These are phyloP conservation scores for Russula compacta DNA, from an alignment of 768 basidiomycete genomes.

Conservation along the genomic window DNA sequence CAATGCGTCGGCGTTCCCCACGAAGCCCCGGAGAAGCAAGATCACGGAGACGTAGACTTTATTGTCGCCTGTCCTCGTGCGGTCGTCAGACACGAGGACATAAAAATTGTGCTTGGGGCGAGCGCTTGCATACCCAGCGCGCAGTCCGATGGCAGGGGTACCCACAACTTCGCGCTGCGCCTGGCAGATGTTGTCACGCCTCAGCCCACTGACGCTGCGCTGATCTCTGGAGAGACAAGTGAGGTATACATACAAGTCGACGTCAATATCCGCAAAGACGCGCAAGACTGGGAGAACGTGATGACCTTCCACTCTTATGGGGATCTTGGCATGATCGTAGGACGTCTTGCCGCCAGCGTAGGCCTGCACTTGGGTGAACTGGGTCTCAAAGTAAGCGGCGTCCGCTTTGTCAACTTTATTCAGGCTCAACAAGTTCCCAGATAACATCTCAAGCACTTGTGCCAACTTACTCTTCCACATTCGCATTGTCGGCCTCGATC, in stretches of 20 bases:
- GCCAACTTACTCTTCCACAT: constrained; percentile 29
- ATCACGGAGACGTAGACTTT: constrained; percentile 66
- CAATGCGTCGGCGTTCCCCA: constrained; percentile 42
- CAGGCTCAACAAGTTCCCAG: constrained; percentile 27
- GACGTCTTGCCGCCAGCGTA: constrained; percentile 41
- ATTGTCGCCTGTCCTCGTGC: constrained; percentile 42
- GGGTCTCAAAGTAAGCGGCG: constrained; percentile 46
- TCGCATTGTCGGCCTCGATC: constrained; percentile 43
- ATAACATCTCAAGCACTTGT: constrained; percentile 31
- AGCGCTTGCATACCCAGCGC: constrained; percentile 29
- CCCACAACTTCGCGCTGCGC: constrained; percentile 55
- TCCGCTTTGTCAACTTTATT: background rate
- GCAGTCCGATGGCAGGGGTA: constrained; percentile 42
- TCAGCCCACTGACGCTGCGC: constrained; percentile 27
- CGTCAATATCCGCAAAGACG: constrained; percentile 46
- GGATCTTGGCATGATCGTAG: constrained; percentile 63
- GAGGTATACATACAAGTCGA: constrained; percentile 46
- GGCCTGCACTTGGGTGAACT: constrained; percentile 43
- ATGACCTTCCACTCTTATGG: constrained; percentile 57
- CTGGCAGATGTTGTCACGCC: constrained; percentile 28
- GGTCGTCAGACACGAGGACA: constrained; percentile 15
- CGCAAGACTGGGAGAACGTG: constrained; percentile 41
- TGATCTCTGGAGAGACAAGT: constrained; percentile 8
- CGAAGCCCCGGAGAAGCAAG: constrained; percentile 56
- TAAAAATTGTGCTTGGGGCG: constrained; percentile 39